Evolutionary conservation across 805 yeast species (phyloP).

Genomic region (Zygotorulaspora sp.): DNA sequence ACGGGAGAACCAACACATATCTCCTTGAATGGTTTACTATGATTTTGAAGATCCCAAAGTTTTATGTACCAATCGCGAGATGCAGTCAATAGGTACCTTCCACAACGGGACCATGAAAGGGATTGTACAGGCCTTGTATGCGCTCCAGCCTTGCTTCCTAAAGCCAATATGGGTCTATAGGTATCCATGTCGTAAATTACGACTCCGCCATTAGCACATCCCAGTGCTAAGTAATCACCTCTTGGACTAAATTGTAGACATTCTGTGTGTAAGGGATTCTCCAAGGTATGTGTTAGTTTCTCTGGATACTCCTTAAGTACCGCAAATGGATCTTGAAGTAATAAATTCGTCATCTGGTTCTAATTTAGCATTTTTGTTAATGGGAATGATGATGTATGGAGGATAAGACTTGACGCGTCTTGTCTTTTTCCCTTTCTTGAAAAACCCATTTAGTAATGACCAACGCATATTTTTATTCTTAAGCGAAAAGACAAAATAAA

Average conservation of each 20-base stretch:
- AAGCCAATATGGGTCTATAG: constrained; percentile 28
- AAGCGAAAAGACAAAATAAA: too few species aligned
- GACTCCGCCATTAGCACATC: constrained; percentile 68
- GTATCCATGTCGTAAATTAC: constrained; percentile 73
- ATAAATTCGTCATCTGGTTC: constrained; percentile 48
- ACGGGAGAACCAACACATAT: constrained; percentile 63
- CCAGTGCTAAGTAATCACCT: constrained; percentile 86
- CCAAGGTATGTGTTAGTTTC: constrained; percentile 61
- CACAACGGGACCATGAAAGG: constrained; percentile 68
- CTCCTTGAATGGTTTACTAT: constrained; percentile 38
- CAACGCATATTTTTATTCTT: constrained; percentile 2
- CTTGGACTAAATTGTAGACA: constrained; percentile 61
- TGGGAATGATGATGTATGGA: too few species aligned
- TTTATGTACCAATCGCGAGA: constrained; percentile 80
- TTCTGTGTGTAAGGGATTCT: constrained; percentile 59
- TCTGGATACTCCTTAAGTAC: constrained; percentile 92
- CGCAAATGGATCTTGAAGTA: constrained; percentile 84
- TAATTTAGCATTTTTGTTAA: too few species aligned
- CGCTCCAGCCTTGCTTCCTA: constrained; percentile 50
- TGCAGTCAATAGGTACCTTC: constrained; percentile 61
- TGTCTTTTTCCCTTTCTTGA: constrained; percentile 9
- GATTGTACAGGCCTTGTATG: constrained; percentile 75
- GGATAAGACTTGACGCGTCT: constrained; percentile 13
- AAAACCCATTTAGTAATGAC: too few species aligned
- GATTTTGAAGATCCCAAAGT: constrained; percentile 66